A percentile compares a stretch with the other conserved stretches of the same genome.
These are phyloP conservation scores for Chrysochromulina parva DNA, from an alignment of 78 protist species.

Conservation along the genomic window DNA sequence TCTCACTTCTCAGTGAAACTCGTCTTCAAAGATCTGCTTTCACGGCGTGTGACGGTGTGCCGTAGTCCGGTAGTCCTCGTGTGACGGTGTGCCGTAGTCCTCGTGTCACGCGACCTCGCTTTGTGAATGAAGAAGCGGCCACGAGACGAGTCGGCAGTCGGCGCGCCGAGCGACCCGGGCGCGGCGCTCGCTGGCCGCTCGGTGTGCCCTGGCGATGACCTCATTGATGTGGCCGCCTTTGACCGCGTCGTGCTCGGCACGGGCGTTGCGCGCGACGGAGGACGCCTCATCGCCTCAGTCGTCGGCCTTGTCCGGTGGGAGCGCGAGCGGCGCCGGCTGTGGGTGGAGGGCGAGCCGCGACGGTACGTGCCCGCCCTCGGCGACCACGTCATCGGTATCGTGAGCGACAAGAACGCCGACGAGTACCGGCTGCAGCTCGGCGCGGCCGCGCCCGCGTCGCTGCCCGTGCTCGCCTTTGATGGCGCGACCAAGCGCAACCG, in stretches of 20 bases:
- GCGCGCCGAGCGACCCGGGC: too few species aligned
- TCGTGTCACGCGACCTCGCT: too few species aligned
- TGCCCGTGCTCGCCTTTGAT: constrained; percentile 74
- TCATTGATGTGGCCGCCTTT: not conserved
- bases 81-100: too few species aligned
- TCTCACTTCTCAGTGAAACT: too few species aligned
- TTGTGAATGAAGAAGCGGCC: too few species aligned
- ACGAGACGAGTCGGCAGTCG: too few species aligned
- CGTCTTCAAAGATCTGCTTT: too few species aligned
- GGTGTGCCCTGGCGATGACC: not conserved
- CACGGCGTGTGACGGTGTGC: too few species aligned
- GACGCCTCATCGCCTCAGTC: constrained; percentile 39
- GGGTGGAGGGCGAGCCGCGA: constrained; percentile 61
- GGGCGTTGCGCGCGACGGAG: constrained; percentile 53
- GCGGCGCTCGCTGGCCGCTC: too few species aligned
- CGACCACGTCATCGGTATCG: constrained; percentile 72
- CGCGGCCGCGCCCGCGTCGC: constrained; percentile 45
- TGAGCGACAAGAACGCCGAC: constrained; percentile 53
- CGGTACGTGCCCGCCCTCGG: constrained; percentile 75
- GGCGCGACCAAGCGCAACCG: constrained; percentile 75
- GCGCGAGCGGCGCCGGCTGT: constrained; percentile 34
- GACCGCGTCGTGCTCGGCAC: constrained; percentile 34
- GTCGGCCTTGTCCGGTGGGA: constrained; percentile 66
- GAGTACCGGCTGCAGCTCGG: constrained; percentile 71
- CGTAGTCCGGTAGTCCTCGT: too few species aligned